Evolutionary conservation across 345 rosid genomes (phyloP).

Genomic region (Angophora floribunda): DNA sequence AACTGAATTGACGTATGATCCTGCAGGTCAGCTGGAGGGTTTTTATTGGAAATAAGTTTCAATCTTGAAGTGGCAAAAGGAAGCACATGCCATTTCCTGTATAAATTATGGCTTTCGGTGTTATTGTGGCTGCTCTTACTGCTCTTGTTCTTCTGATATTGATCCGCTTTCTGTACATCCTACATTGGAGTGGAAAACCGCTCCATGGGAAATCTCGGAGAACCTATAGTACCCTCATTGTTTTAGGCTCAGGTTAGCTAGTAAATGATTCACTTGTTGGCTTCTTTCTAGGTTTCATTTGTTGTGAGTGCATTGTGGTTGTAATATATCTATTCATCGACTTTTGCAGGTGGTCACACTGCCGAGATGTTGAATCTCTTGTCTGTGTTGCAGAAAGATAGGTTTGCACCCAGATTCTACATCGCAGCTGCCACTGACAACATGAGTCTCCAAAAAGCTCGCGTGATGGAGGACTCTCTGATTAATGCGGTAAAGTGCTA

Average conservation of each 20-base stretch:
- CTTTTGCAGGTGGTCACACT: conserved; percentile 77
- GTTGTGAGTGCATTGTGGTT: background rate
- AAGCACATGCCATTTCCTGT: background rate
- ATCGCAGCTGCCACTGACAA: conserved; percentile 93
- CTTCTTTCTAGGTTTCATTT: background rate
- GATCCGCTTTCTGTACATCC: conserved; percentile 15
- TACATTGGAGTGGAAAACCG: conserved; percentile 36
- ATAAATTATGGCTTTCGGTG: conserved; percentile 9
- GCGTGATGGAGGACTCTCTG: conserved; percentile 51
- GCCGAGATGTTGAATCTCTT: conserved; percentile 90
- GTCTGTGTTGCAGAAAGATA: conserved; percentile 47
- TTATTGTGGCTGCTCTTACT: background rate
- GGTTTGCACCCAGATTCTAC: conserved; percentile 67
- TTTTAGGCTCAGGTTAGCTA: conserved; percentile 56
- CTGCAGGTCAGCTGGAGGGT: background rate
- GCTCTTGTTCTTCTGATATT: background rate
- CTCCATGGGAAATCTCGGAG: conserved; percentile 14
- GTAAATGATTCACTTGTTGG: background rate
- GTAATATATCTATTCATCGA: background rate
- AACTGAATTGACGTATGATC: background rate
- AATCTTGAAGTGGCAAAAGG: conserved; percentile 2
- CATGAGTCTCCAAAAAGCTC: conserved; percentile 93
- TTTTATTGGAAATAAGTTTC: background rate
- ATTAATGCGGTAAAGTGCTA: conserved; percentile 21
- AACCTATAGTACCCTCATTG: conserved; percentile 37